These are phyloP conservation scores for Coffea eugenioides DNA, from an alignment of 257 asterid species.

Conservation along the genomic window DNA sequence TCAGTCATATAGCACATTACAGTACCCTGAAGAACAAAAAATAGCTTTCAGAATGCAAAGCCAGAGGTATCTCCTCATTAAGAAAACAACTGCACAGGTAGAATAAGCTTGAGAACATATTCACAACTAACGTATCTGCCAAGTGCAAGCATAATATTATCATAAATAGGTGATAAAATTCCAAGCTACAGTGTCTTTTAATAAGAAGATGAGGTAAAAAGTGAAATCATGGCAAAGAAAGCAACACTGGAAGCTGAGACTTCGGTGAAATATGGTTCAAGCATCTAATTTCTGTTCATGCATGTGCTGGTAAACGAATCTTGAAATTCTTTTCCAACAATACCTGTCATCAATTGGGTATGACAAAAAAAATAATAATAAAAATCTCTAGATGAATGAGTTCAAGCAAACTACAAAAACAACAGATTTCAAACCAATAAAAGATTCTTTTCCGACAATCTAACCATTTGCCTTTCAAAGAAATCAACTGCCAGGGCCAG, in stretches of 20 bases:
- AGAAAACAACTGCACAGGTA: neutral
- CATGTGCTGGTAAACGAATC: neutral
- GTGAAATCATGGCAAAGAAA: neutral
- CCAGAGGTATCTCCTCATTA: neutral
- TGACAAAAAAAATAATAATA: neutral
- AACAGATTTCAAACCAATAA: neutral
- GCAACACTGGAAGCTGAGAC: neutral
- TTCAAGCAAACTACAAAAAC: constrained; percentile 4
- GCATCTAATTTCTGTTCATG: neutral
- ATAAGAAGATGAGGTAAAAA: neutral
- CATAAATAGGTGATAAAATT: neutral
- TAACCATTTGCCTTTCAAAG: neutral
- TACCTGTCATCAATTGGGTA: neutral
- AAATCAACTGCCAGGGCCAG: neutral
- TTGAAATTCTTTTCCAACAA: neutral
- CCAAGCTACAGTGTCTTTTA: neutral
- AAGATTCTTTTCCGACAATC: neutral
- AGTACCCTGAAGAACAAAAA: neutral
- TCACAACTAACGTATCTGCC: neutral
- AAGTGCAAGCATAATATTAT: neutral
- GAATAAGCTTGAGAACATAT: neutral
- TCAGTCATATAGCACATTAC: neutral
- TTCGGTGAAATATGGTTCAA: neutral
- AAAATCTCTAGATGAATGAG: neutral
- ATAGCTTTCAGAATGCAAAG: neutral